Conservation (phyloP, 176 grass and related monocot species). For the Carex pumila region DNA sequence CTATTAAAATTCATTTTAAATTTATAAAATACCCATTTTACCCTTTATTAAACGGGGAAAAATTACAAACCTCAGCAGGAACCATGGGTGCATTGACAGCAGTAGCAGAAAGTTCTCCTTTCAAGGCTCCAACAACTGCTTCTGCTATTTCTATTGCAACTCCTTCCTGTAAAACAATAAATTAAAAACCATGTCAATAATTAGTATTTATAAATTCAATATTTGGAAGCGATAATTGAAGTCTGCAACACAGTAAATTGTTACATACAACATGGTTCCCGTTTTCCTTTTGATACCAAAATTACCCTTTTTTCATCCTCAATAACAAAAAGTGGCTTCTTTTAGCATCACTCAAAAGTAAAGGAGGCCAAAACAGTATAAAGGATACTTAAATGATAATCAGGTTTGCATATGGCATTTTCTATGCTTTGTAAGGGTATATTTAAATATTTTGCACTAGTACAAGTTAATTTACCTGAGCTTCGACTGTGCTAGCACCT, state of each 20-base stretch:
- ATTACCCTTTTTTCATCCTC: not conserved
- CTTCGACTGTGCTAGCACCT: conserved; percentile 84
- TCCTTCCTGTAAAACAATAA: conserved; percentile 46
- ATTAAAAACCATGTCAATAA: not conserved
- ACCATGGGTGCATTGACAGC: conserved; percentile 89
- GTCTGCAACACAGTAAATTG: not conserved
- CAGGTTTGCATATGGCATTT: not conserved
- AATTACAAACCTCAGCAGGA: conserved; percentile 56
- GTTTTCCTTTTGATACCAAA: not conserved
- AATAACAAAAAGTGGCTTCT: not conserved
- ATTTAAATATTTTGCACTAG: not conserved
- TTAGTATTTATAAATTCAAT: not conserved
- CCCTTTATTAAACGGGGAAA: not conserved
- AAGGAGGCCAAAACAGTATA: not conserved
- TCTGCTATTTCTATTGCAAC: conserved; percentile 93
- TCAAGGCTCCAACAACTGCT: conserved; percentile 89
- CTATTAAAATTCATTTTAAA: no score
- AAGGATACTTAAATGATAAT: not conserved
- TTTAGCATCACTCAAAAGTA: not conserved
- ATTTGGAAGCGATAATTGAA: not conserved
- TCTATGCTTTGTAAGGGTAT: not conserved
- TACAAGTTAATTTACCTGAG: conserved; percentile 50
- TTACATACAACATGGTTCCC: not conserved
- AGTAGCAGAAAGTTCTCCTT: conserved; percentile 84
- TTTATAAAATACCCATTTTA: no score